phyloP scores from a whole-genome alignment of 164 flowering plant species.

The Macadamia tetraphylla region DNA sequence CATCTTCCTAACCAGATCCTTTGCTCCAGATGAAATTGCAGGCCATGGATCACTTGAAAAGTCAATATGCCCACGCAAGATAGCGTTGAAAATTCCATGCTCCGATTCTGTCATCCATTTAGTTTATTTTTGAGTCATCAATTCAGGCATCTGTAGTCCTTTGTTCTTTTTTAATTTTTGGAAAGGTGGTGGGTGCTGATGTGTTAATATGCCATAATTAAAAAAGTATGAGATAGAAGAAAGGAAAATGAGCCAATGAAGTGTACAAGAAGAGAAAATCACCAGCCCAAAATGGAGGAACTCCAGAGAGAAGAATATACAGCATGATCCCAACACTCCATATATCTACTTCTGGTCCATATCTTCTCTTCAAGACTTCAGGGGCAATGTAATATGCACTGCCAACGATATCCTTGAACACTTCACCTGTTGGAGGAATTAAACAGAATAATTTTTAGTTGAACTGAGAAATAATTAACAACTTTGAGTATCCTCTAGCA shows the following conservation, averaged over 20 bases:
- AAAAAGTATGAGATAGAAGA: neutral
- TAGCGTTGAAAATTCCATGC: constrained; percentile 83
- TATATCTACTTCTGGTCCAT: constrained; percentile 82
- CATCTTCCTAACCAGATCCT: constrained; percentile 86
- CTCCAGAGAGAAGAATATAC: constrained; percentile 70
- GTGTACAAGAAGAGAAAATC: neutral
- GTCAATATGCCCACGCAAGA: constrained; percentile 65
- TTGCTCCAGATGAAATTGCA: constrained; percentile 64
- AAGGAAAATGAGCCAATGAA: neutral
- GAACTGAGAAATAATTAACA: neutral
- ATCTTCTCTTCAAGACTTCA: constrained; percentile 70
- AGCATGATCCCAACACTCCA: constrained; percentile 88
- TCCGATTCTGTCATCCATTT: constrained; percentile 54
- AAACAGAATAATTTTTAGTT: neutral
- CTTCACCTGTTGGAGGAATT: constrained; percentile 43
- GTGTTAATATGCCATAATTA: neutral
- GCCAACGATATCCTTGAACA: constrained; percentile 69
- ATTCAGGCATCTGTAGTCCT: neutral
- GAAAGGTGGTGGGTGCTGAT: neutral
- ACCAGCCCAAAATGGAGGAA: constrained; percentile 95
- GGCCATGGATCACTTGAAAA: constrained; percentile 90
- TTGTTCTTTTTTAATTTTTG: neutral
- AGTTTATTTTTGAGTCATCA: neutral
- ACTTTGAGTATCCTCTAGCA: neutral
- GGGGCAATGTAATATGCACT: constrained; percentile 94